A percentile compares a stretch with the other conserved stretches of the same genome.
Conservation (phyloP, 495 filamentous ascomycete genomes). For the Choiromyces venosus region DNA sequence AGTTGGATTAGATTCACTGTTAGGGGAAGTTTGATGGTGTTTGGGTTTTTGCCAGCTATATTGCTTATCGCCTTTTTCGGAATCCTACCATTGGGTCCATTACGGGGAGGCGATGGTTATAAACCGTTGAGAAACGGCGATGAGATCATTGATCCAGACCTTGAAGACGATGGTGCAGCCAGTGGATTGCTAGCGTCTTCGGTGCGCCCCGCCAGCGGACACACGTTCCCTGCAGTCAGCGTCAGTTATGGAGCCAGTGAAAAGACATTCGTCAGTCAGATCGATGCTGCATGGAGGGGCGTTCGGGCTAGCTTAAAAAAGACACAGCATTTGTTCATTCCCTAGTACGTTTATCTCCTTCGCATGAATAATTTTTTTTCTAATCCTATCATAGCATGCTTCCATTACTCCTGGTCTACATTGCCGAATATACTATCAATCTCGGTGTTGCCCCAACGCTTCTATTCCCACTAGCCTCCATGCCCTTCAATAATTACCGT, state of each 20-base stretch:
- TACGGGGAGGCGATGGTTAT: conserved; percentile 47
- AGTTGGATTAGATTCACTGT: conserved; percentile 69
- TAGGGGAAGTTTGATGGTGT: conserved; percentile 63
- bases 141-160: conserved; percentile 46
- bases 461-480: conserved; percentile 69
- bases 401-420: conserved; percentile 83
- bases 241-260: conserved; percentile 11
- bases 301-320: conserved; percentile 52
- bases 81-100: conserved; percentile 61
- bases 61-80: conserved; percentile 84
- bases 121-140: conserved; percentile 45
- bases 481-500: conserved; percentile 74
- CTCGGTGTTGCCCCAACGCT: conserved; percentile 84
- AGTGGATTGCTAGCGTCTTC: conserved; percentile 16
- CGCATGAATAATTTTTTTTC: background rate
- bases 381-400: conserved; percentile 60
- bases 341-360: conserved; percentile 54
- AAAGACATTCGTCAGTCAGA: conserved; percentile 14
- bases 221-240: conserved; percentile 24
- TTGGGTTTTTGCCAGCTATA: conserved; percentile 68
- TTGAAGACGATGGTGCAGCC: conserved; percentile 44
- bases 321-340: conserved; percentile 56
- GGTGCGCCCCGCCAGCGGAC: conserved; percentile 22
- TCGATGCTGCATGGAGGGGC: conserved; percentile 31
- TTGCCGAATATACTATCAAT: conserved; percentile 95